Base-by-base conservation (phyloP, 495 filamentous ascomycete species). In the Hapsidospora chrysogenum region DNA sequence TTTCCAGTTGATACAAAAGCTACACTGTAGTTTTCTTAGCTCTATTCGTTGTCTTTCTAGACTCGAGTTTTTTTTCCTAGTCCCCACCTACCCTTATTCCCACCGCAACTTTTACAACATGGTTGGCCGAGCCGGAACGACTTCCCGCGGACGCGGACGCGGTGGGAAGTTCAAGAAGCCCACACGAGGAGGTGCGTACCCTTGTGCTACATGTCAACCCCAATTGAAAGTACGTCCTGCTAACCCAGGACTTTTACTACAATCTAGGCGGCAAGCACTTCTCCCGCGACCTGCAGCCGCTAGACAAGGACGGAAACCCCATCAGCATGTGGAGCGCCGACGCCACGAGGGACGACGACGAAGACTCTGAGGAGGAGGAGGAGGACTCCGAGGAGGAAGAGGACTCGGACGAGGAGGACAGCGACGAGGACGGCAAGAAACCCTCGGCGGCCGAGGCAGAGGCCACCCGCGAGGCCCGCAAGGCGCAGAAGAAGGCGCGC, bases 111-210 rank as follows among this genome's bases (percentile, higher is more conserved):
- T 35, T 16, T n/a, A n/a, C 29, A 51, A 36, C 32, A 85, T 84
- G 78, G 63, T 76, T 48, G 61, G 70, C 46, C 66, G 76, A 42
- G 67, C 57, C 26, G 66, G 61, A 17, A 51, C 48, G 31, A 62
- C 54, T 49, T 61, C 67, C 35, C 63, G 76, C 49, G 83, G 83
- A 47, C 63, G 76, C 49, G 83, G 83, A 47, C 77, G 85, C 45
- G 85, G 80, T 44, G 83, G 84, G 56, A 97, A 95, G 61, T 94
- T 85, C 54, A 78, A 71, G 58, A 97, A 97, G 64, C 84, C 79
- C 41, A 80, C 78, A 37, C 71, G 89, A 60, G 89, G 89, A 64
- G 84, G 85, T 86, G 63, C 43, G 72, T 36, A 11, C 15, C 27
- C 17, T 17, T 17, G 37, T 27, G 14, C 1, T 11, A 31, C 13